These are phyloP conservation scores for Cornus kousa DNA, from an alignment of 148 eudicot genomes.

Conservation along the genomic window DNA sequence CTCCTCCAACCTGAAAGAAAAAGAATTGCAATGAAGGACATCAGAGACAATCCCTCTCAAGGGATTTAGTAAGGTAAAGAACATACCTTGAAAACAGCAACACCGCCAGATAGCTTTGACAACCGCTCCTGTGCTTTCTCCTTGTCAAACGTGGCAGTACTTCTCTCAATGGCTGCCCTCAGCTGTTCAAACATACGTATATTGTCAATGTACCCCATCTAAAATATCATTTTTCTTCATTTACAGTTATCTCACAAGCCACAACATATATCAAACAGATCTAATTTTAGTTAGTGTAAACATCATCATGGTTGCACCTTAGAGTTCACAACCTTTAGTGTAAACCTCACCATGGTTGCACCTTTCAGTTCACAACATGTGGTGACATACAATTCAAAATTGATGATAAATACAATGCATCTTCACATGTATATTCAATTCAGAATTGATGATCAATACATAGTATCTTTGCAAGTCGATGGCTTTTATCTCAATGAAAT, in stretches of 20 bases:
- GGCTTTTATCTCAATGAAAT: not conserved
- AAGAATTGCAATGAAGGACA: constrained; percentile 3
- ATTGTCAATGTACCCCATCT: not conserved
- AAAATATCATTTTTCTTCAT: not conserved
- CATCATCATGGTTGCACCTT: not conserved
- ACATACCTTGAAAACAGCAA: constrained; percentile 90
- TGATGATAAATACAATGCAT: too few relatives aligned
- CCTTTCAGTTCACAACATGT: not conserved
- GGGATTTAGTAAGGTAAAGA: constrained; percentile 1
- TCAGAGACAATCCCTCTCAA: not conserved
- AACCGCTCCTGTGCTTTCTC: constrained; percentile 87
- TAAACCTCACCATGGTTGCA: not conserved
- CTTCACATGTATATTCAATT: not conserved
- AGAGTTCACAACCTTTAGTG: not conserved
- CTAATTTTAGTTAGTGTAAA: not conserved
- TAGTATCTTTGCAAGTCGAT: not conserved
- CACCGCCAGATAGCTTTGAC: constrained; percentile 80
- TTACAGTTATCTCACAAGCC: not conserved
- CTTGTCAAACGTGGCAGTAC: constrained; percentile 80
- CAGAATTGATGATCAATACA: constrained; percentile 7
- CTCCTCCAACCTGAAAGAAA: constrained; percentile 72
- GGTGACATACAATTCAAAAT: not conserved
- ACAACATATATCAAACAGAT: too few relatives aligned
- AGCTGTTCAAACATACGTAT: constrained; percentile 46
- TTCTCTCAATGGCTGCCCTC: constrained; percentile 61